phyloP scores from a whole-genome alignment of 2,329 filamentous ascomycete genomes.

The Pseudogymnoascus sp. region DNA sequence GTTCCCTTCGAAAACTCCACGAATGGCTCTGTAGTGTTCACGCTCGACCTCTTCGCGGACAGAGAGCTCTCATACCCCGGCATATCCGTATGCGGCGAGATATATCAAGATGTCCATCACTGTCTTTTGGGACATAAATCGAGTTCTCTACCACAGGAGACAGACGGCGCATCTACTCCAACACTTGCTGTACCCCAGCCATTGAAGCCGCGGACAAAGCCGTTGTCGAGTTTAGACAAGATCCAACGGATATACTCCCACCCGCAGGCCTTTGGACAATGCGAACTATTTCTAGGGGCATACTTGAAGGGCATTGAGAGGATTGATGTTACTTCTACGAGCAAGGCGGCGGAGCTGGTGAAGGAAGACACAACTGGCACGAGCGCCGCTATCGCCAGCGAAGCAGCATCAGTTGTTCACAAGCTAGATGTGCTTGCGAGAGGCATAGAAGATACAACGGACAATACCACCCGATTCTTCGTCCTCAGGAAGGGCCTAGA shows the following conservation, averaged over 20 bases:
- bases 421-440: constrained; percentile 60
- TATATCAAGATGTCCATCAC: constrained; percentile 82
- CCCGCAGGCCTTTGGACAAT: constrained; percentile 93
- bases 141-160: constrained; percentile 5
- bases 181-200: constrained; percentile 42
- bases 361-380: constrained; percentile 47
- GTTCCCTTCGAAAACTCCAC: constrained; percentile 95
- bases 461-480: constrained; percentile 76
- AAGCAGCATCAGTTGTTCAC: constrained; percentile 60
- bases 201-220: constrained; percentile 37
- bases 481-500: constrained; percentile 40
- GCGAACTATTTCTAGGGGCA: constrained; percentile 61
- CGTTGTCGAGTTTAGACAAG: constrained; percentile 45
- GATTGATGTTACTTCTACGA: constrained; percentile 79
- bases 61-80: constrained; percentile 53
- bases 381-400: constrained; percentile 70
- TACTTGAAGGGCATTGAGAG: constrained; percentile 68
- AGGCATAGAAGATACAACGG: constrained; percentile 62
- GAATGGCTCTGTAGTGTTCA: constrained; percentile 86
- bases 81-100: constrained; percentile 71
- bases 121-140: constrained; percentile 58
- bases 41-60: constrained; percentile 81
- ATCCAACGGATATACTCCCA: constrained; percentile 81
- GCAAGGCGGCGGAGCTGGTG: constrained; percentile 72
- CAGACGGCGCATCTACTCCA: constrained; percentile 33